Conservation (phyloP, 306 rosid genomes). For the Fagus sylvatica region DNA sequence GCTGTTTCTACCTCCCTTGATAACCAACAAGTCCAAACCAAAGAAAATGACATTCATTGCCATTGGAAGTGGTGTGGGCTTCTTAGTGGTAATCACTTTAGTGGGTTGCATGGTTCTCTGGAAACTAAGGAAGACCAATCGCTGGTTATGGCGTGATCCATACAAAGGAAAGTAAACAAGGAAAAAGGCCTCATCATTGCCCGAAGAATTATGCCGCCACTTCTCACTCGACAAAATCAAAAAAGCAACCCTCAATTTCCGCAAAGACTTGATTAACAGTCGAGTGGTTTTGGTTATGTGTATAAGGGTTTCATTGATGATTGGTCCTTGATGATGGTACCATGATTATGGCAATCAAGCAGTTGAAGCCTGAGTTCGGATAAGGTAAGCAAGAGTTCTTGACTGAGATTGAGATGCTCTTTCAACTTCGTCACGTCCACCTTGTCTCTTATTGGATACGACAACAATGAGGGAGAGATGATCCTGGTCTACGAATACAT, state of each 20-base stretch:
- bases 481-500: constrained; percentile 45
- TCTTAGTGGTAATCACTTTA: neutral
- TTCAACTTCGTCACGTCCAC: constrained; percentile 42
- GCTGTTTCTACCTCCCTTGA: neutral
- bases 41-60: neutral
- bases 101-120: neutral
- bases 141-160: neutral
- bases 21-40: neutral
- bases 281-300: neutral
- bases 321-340: neutral
- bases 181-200: neutral
- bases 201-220: neutral
- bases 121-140: neutral
- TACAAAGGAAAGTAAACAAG: neutral
- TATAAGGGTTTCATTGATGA: constrained; percentile 17
- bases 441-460: constrained; percentile 41
- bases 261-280: neutral
- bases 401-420: constrained; percentile 50
- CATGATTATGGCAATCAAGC: constrained; percentile 15
- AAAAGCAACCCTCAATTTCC: neutral
- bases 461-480: constrained; percentile 35
- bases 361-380: constrained; percentile 27
- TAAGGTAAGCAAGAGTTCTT: constrained; percentile 47
- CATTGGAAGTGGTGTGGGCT: neutral
- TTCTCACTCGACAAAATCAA: neutral